These are phyloP conservation scores for Letharia columbiana DNA, from an alignment of 495 filamentous ascomycete species.

Conservation along the genomic window DNA sequence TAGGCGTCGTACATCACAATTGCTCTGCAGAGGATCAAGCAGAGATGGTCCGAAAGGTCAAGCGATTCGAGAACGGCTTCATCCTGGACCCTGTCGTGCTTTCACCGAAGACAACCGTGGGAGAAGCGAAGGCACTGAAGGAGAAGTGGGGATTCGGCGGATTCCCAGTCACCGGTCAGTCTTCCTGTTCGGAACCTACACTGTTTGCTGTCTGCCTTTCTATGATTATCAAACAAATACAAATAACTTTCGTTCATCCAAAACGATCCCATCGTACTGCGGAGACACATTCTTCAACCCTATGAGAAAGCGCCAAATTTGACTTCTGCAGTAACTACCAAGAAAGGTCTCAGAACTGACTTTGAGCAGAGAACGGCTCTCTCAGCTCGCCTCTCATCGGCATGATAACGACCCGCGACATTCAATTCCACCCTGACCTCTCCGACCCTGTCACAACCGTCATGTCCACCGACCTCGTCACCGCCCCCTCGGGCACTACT, in stretches of 20 bases:
- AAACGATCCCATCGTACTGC: conserved; percentile 77
- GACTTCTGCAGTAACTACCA: neutral
- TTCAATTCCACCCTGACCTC: conserved; percentile 76
- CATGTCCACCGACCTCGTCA: conserved; percentile 94
- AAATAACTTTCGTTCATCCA: conserved; percentile 99
- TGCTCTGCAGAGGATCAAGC: conserved; percentile 91
- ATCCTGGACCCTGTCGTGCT: conserved; percentile 95
- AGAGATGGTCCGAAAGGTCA: conserved; percentile 98
- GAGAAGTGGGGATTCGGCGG: conserved; percentile 98
- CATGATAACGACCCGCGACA: conserved; percentile 95
- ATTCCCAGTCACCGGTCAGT: conserved; percentile 96
- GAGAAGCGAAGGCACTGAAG: conserved; percentile 85
- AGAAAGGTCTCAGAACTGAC: conserved; percentile 3
- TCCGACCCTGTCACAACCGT: conserved; percentile 71
- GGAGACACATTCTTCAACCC: conserved; percentile 51
- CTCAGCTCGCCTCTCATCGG: conserved; percentile 91
- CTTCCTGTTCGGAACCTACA: conserved; percentile 16
- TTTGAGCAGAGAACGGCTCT: conserved; percentile 68
- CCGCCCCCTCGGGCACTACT: conserved; percentile 75
- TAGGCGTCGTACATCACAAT: conserved; percentile 99
- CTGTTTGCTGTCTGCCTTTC: conserved; percentile 27
- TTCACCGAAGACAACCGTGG: conserved; percentile 75
- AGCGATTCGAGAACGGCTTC: conserved; percentile 98
- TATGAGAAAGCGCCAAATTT: conserved; percentile 30
- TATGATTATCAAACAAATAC: conserved; percentile 63